Evolutionary conservation across 257 asterid genomes (phyloP).

Genomic region (Henckelia pumila): DNA sequence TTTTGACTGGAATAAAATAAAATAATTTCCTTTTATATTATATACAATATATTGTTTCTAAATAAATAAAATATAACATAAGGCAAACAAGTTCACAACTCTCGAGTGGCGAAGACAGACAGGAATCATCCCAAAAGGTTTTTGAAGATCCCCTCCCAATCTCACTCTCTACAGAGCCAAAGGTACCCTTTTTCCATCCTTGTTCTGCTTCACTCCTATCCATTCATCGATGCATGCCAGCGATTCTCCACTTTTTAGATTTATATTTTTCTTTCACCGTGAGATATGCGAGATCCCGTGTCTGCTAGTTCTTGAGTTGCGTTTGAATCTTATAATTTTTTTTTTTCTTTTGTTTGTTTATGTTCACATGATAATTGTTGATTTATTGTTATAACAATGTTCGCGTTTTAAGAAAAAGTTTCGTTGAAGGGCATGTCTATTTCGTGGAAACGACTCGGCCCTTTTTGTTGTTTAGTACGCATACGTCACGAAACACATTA

Average conservation of each 20-base stretch:
- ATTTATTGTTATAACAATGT: background rate
- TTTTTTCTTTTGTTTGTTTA: background rate
- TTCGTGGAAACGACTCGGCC: background rate
- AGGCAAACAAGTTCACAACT: too few species aligned
- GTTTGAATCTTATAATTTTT: background rate
- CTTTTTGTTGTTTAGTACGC: background rate
- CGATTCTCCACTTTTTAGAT: background rate
- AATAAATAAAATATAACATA: too few species aligned
- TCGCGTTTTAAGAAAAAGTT: background rate
- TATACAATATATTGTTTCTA: too few species aligned
- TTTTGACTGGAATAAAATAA: too few species aligned
- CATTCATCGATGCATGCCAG: background rate
- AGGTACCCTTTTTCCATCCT: slow-evolving; percentile 19
- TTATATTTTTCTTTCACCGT: background rate
- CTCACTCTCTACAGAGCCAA: background rate
- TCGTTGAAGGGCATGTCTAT: background rate
- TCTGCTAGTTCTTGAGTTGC: background rate
- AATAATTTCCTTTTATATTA: too few species aligned
- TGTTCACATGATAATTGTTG: background rate
- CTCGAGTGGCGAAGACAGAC: background rate
- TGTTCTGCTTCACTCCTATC: background rate
- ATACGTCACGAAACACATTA: background rate
- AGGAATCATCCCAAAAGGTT: background rate
- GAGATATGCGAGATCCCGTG: background rate
- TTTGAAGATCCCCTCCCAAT: background rate